Conservation (phyloP, 306 rosid species). For the Acacia melanoxylon region DNA sequence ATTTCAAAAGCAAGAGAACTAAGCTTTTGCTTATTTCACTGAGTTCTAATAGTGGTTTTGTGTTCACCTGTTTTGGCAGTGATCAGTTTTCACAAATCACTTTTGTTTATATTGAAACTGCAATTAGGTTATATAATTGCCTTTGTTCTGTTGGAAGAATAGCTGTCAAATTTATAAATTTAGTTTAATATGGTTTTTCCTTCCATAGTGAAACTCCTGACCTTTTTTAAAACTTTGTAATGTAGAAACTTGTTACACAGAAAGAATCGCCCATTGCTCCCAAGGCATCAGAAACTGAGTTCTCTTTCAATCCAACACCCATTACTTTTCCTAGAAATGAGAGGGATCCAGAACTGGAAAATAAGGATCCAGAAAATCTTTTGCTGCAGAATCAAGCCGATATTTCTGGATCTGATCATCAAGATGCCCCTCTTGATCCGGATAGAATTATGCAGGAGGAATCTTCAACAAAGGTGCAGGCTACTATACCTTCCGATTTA, state of each 20-base stretch:
- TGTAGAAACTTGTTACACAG: slow-evolving; percentile 51
- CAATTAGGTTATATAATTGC: not conserved
- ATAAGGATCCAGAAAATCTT: slow-evolving; percentile 43
- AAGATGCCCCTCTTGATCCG: slow-evolving; percentile 48
- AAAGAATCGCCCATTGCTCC: slow-evolving; percentile 53
- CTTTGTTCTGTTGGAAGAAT: not conserved
- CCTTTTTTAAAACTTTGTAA: slow-evolving; percentile 4
- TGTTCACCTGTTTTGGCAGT: slow-evolving; percentile 4
- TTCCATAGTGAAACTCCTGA: slow-evolving; percentile 3
- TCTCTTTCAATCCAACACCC: slow-evolving; percentile 42
- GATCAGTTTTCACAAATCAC: not conserved
- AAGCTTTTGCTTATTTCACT: not conserved
- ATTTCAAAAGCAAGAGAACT: slow-evolving; percentile 49
- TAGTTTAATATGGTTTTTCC: not conserved
- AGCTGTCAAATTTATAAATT: not conserved
- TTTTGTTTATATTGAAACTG: not conserved
- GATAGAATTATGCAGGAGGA: slow-evolving; percentile 63
- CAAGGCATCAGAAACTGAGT: slow-evolving; percentile 37
- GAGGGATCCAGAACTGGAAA: slow-evolving; percentile 42
- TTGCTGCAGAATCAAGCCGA: slow-evolving; percentile 49
- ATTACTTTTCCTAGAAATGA: slow-evolving; percentile 34
- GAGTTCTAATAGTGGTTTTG: slow-evolving; percentile 18
- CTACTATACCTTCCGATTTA: slow-evolving; percentile 42
- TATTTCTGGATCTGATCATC: slow-evolving; percentile 40
- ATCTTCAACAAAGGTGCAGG: slow-evolving; percentile 71